These are phyloP conservation scores for Nicotiana tomentosiformis DNA, from an alignment of 257 asterid species.

Conservation along the genomic window DNA sequence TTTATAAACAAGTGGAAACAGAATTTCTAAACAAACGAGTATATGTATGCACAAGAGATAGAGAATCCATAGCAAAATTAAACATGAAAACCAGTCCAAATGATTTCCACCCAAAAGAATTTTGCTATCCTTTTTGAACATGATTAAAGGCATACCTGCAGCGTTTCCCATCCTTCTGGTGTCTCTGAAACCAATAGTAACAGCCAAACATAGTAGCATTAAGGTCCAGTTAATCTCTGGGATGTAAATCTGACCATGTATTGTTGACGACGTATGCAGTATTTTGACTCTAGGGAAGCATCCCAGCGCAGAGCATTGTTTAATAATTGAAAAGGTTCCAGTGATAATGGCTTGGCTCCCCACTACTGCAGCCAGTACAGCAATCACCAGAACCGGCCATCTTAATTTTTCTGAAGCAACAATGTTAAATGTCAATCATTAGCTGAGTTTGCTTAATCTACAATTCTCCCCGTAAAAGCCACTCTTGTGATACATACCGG, in stretches of 20 bases:
- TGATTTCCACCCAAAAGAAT: neutral
- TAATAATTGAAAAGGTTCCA: conserved; percentile 83
- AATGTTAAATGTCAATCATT: neutral
- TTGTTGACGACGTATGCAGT: conserved; percentile 71
- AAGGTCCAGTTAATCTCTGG: conserved; percentile 83
- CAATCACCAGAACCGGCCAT: conserved; percentile 91
- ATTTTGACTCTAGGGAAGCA: conserved; percentile 80
- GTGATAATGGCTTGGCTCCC: conserved; percentile 95
- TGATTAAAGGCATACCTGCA: conserved; percentile 51
- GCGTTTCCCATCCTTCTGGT: conserved; percentile 79
- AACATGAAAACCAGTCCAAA: neutral
- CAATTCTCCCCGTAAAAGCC: neutral
- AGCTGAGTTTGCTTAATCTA: neutral
- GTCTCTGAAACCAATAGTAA: conserved; percentile 84
- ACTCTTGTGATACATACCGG: conserved; percentile 36
- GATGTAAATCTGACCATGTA: conserved; percentile 88
- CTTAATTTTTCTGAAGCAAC: conserved; percentile 30
- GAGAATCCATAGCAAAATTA: neutral
- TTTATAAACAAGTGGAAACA: neutral
- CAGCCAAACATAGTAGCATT: conserved; percentile 77
- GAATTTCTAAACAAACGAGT: neutral
- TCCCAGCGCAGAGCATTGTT: conserved; percentile 83
- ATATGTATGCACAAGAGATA: neutral
- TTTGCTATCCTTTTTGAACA: neutral
- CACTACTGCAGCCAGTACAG: conserved; percentile 87